Conservation (phyloP, 2,329 filamentous ascomycete species). For the Cercospora sp. region DNA sequence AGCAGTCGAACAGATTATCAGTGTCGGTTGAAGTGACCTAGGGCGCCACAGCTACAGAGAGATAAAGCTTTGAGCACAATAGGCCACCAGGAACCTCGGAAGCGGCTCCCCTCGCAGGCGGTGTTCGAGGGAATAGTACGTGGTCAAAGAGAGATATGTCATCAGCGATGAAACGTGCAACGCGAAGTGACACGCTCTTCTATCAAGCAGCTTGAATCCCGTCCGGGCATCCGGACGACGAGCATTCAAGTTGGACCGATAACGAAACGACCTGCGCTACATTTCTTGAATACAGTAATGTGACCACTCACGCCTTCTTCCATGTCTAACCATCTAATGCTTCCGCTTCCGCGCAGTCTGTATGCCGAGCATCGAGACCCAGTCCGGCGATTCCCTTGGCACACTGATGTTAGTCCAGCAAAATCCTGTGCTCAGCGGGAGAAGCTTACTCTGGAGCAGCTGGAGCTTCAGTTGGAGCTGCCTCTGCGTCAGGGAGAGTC, state of each 20-base stretch:
- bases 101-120: background rate
- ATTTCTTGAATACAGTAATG: background rate
- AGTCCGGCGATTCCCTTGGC: conserved; percentile 13
- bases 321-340: background rate
- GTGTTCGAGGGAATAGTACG: background rate
- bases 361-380: conserved; percentile 17
- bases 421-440: background rate
- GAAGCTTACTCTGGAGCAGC: background rate
- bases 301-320: background rate
- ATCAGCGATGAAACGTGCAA: background rate
- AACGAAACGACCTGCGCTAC: background rate
- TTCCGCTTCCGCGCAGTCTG: conserved; percentile 12
- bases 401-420: background rate
- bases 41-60: background rate
- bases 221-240: background rate
- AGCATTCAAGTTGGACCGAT: background rate
- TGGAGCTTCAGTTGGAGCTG: conserved; percentile 5
- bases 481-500: conserved; percentile 18
- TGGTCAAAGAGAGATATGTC: background rate
- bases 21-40: background rate
- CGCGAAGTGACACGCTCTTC: background rate
- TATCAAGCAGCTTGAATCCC: background rate
- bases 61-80: background rate
- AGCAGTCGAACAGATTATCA: background rate
- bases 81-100: background rate